These are phyloP conservation scores for Saturnispora sanitii DNA, from an alignment of 805 yeast genomes.

Conservation along the genomic window DNA sequence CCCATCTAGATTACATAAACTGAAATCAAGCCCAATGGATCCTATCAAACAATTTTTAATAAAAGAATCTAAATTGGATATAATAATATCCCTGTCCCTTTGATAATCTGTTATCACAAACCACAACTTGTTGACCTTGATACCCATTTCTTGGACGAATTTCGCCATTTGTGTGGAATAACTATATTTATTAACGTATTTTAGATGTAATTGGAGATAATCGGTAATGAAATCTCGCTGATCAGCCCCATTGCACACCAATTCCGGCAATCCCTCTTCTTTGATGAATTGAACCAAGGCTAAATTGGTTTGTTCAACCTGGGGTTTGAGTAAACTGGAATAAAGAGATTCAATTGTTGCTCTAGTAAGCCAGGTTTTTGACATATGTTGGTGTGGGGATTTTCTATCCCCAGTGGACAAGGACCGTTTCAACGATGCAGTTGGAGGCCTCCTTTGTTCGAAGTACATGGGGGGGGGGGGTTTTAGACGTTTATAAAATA, in stretches of 20 bases:
- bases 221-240: not conserved
- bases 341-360: constrained; percentile 1
- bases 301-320: not conserved
- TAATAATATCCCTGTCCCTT: not conserved
- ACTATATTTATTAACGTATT: not conserved
- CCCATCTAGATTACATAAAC: not conserved
- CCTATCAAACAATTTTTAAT: not conserved
- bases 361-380: not conserved
- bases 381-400: not conserved
- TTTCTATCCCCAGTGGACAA: not conserved
- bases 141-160: not conserved
- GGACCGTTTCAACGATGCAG: not conserved
- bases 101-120: not conserved
- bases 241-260: not conserved
- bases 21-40: not conserved
- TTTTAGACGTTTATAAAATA: no score
- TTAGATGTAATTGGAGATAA: not conserved
- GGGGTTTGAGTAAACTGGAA: not conserved
- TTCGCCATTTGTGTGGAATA: not conserved
- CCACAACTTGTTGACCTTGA: constrained; percentile 1
- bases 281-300: constrained; percentile 1
- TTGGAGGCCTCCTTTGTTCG: no score
- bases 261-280: constrained; percentile 4
- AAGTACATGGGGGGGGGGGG: no score
- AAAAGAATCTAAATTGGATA: not conserved